Conservation (phyloP, 306 rosid species). For the Dalbergia oliveri region DNA sequence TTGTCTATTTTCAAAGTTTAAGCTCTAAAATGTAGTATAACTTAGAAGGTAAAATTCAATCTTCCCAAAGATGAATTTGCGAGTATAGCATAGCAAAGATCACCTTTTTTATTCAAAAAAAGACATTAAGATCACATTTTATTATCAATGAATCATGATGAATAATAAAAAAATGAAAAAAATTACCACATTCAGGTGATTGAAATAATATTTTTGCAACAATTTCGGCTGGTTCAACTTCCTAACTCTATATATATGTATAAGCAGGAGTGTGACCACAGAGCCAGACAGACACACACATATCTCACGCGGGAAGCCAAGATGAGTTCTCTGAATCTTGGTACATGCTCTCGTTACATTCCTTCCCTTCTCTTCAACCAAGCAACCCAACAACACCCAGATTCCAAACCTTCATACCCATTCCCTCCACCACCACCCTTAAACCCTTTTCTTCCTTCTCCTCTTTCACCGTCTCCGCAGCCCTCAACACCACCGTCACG, state of each 20-base stretch:
- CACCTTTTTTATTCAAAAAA: too few species aligned
- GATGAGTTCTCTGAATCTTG: slow-evolving; percentile 59
- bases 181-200: too few species aligned
- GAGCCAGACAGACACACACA: neutral
- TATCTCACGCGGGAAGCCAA: neutral
- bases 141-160: too few species aligned
- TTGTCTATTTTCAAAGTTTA: too few species aligned
- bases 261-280: neutral
- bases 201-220: too few species aligned
- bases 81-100: too few species aligned
- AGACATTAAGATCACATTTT: too few species aligned
- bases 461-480: slow-evolving; percentile 46
- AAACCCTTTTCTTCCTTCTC: slow-evolving; percentile 26
- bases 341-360: slow-evolving; percentile 44
- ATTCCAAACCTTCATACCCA: slow-evolving; percentile 34
- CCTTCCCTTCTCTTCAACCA: slow-evolving; percentile 46
- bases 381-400: slow-evolving; percentile 12
- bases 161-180: too few species aligned
- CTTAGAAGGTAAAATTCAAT: too few species aligned
- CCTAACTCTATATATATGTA: slow-evolving; percentile 18
- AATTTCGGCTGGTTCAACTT: neutral
- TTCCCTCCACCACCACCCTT: neutral
- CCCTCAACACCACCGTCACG: slow-evolving; percentile 38
- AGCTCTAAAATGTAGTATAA: too few species aligned
- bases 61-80: too few species aligned